phyloP scores from a whole-genome alignment of 2,329 filamentous ascomycete species.

The Talaromyces atroroseus region DNA sequence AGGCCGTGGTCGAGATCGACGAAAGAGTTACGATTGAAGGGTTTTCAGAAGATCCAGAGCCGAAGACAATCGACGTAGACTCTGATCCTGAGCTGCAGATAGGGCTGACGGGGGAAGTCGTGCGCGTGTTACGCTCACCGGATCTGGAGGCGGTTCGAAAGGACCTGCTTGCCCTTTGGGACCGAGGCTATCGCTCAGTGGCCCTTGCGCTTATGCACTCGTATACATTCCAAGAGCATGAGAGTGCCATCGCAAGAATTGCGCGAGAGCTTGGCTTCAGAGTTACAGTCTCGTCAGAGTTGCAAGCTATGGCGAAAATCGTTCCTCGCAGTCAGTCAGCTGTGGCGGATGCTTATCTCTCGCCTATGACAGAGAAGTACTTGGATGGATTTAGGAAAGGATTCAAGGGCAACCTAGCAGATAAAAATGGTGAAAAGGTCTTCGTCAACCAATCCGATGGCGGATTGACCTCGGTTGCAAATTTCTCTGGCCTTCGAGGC shows the following conservation, averaged over 20 bases:
- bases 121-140: conserved; percentile 60
- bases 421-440: conserved; percentile 68
- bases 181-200: conserved; percentile 29
- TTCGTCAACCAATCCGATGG: conserved; percentile 75
- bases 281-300: conserved; percentile 67
- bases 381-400: conserved; percentile 49
- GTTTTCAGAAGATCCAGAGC: conserved; percentile 23
- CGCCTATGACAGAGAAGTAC: conserved; percentile 66
- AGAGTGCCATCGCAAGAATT: conserved; percentile 66
- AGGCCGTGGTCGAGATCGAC: conserved; percentile 19
- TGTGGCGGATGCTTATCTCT: conserved; percentile 69
- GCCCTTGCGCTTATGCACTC: conserved; percentile 63
- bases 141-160: conserved; percentile 46
- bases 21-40: conserved; percentile 44
- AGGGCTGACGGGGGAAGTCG: conserved; percentile 58
- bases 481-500: conserved; percentile 74
- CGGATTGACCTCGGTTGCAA: conserved; percentile 44
- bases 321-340: conserved; percentile 66
- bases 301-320: conserved; percentile 76
- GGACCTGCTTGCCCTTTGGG: conserved; percentile 52
- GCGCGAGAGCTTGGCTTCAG: conserved; percentile 70
- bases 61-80: conserved; percentile 13
- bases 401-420: conserved; percentile 70
- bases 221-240: conserved; percentile 78
- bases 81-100: conserved; percentile 17